phyloP scores from a whole-genome alignment of 257 asterid genomes.

The Fraxinus cuspidata region DNA sequence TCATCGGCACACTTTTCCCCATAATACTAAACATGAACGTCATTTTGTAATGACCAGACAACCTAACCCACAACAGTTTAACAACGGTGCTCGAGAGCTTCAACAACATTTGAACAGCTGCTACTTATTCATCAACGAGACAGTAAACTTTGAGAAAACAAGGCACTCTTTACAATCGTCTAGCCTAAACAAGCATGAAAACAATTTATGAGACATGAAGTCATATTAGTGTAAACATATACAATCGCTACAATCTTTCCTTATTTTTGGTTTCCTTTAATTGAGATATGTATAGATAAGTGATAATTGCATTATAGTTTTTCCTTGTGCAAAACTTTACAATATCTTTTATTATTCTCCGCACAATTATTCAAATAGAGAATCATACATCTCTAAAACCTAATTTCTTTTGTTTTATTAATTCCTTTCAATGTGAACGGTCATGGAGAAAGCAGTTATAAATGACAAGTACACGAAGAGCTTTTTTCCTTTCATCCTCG shows the following conservation, averaged over 20 bases:
- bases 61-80: too few relatives aligned
- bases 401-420: background rate
- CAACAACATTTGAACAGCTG: background rate
- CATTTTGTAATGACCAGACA: too few relatives aligned
- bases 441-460: background rate
- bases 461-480: background rate
- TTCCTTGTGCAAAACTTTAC: background rate
- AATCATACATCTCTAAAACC: background rate
- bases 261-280: too few relatives aligned
- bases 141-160: background rate
- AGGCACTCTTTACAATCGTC: background rate
- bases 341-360: background rate
- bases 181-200: background rate
- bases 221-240: too few relatives aligned
- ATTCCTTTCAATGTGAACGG: background rate
- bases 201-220: background rate
- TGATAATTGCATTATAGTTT: background rate
- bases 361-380: background rate
- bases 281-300: too few relatives aligned
- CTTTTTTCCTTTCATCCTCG: background rate
- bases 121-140: background rate
- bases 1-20: too few relatives aligned
- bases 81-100: background rate
- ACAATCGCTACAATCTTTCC: too few relatives aligned
- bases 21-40: too few relatives aligned